Base-by-base conservation (phyloP, 1,139 yeast genomes). In the Suhomyces kunorum region DNA sequence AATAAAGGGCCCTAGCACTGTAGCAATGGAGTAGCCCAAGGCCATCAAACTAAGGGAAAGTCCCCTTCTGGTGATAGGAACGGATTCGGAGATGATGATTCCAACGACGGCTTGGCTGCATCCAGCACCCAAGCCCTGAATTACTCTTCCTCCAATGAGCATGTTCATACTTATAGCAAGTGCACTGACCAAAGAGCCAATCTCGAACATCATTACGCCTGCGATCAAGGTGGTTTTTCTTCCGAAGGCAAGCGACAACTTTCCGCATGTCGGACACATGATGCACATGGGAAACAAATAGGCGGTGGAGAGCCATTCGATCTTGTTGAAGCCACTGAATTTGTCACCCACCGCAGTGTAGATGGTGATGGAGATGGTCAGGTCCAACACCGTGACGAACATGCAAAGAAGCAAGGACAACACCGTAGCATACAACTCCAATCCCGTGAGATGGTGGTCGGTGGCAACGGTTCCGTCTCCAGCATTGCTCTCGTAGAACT, bases 81-180 rank as follows among this genome's bases (percentile, higher is more conserved):
- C 53, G 8, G 52, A 34, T 35, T 57, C 63, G 2, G 58, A 50
- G 11, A 57, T 20, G 12, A 55, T 52, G 13, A 57, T 51, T 23
- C 45, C 32, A 19, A 53, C 51, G 49, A 50, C 47, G 3, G 59
- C 38, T 29, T 49, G 54, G 6, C 54, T 48, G 14, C 54, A 56
- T 16, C 59, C 60, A 2, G 54, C 58, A 6, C 60, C 60, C n/a
- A 55, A 16, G 13, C 61, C 61, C 19, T 54, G 58, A 32, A 57
- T 45, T 2, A 54, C 58, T 15, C 61, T 38, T 6, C 58, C 60
- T 1, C 58, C 59, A 26, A 57, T 55, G 14, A 57, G 44, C 59
- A 54, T 54, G 38, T 53, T 50, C 52, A 57, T 55, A 23, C 45
- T 47, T 11, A 34, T 45, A 8, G 61, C 40, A 3, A 56, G 38